Base-by-base conservation (phyloP, 1,139 yeast species). In the Insectozyma bohioensis region DNA sequence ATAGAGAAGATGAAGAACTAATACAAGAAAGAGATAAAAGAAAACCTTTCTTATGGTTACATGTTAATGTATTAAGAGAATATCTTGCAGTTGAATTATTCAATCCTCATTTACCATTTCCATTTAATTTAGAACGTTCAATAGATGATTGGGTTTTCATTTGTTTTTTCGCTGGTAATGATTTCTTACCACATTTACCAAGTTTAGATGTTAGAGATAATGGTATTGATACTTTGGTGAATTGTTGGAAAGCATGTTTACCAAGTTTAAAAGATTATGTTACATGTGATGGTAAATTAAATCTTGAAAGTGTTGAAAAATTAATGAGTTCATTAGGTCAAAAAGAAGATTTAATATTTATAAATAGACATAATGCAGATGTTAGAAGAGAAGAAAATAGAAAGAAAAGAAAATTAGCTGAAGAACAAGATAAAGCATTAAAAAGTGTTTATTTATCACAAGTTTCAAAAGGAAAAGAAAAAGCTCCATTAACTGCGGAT, bases 81-180 rank as follows among this genome's bases (percentile, higher is more conserved):
- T 94, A 94, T 51, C 68, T 94, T 38, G 86, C 82, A 36, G 78
- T 85, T 8, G 99, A 94, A 57, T 68, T 94, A 35, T 71, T 66
- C 39, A 77, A 85, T 18, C 87, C 90, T 2, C 71, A 81, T 28
- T 56, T 83, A 19, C 73, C 87, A 1, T 83, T 85, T 49, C 75
- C 80, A 12, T 88, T 84, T 60, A 97, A 92, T 54, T 61, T 88
- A 40, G 99, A 94, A 61, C 72, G 98, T 38, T 97, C 97, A 3
- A 82, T 94, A 41, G 99, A 94, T 56, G 99, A 94, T 62, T 94
- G 98, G 98, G 90, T 94, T 12, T 94, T 94, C 48, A 84, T 94
- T 90, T 92, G 97, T 72, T 94, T 94, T 66, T 94, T 94, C 55
- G 95, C 92, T 38, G 99, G 99, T 57, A 94, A 94, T 55, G 99